Evolutionary conservation across 345 rosid species (phyloP), one percentile per base, ranked within the genome.

Genomic region (Nasturtium officinale): DNA sequence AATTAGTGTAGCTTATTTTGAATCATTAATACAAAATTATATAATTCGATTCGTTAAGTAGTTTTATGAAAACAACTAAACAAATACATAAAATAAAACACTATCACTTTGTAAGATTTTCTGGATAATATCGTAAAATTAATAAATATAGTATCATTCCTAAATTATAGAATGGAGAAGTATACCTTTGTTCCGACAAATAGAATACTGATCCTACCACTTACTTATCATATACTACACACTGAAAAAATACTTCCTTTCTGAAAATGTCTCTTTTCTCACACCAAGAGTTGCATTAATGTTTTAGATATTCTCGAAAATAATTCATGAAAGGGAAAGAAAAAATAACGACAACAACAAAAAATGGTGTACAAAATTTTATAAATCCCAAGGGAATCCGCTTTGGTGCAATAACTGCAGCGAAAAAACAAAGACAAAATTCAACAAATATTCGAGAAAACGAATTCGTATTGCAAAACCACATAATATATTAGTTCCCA

Each of bases 221-320:
- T 17, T 16, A 47, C 20, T 15, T 50, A 21, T 10, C 10, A 23
- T 5, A 9, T 5, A 43, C 18, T 15, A 43, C 18, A 43, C 6
- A 43, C 9, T 6, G 28, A 10, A 12, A 51, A 11, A 2, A 23
- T 2, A 23, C 25, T 23, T 23, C 2, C 0, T 11, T 9, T 13
- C 13, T 26, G 0, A 7, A n/a, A 33, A 17, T 9, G 9, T 32
- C 15, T 32, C 13, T 18, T 6, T 40, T 8, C 51, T 25, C n/a
- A 62, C 38, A 45, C 17, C 37, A 61, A 45, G 8, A 15, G 29
- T 16, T 63, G 68, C 38, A 63, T 45, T 17, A 60, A 17, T 37
- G 52, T 51, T 52, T 52, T 18, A 55, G 51, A 52, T 52, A n/a
- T 40, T 61, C 16, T 45, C 21, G 35, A 42, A 72, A 15, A 62